Percentiles rank a stretch among this genome's conserved stretches.
Conservation (phyloP, 768 basidiomycete species). For the Hypholoma fasciculare region DNA sequence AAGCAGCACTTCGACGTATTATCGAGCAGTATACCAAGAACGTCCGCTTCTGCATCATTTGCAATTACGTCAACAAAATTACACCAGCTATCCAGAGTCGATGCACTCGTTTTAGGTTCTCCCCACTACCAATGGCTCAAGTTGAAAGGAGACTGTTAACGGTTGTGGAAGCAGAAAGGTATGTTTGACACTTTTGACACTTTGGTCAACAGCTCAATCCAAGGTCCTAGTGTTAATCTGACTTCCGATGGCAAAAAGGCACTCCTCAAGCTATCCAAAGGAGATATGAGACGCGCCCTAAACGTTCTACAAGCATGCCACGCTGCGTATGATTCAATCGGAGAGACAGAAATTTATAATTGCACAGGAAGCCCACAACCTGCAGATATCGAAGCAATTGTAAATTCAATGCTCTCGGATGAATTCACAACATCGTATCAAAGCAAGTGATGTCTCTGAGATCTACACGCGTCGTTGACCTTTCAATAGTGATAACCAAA, state of each 20-base stretch:
- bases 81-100: slow-evolving; percentile 97
- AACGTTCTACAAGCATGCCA: slow-evolving; percentile 98
- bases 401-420: slow-evolving; percentile 93
- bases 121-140: slow-evolving; percentile 82
- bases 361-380: slow-evolving; percentile 98
- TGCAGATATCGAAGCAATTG: slow-evolving; percentile 88
- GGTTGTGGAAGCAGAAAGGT: slow-evolving; percentile 88
- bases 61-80: slow-evolving; percentile 99
- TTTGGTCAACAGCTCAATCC: not conserved
- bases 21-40: slow-evolving; percentile 99
- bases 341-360: slow-evolving; percentile 91
- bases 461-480: slow-evolving; percentile 1
- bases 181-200: slow-evolving; percentile 19
- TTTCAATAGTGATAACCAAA: slow-evolving; percentile 69
- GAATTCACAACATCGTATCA: slow-evolving; percentile 92
- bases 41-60: slow-evolving; percentile 98
- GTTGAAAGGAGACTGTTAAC: slow-evolving; percentile 79
- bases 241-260: slow-evolving; percentile 87
- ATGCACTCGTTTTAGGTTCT: slow-evolving; percentile 97
- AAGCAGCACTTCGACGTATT: slow-evolving; percentile 93
- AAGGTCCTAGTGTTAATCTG: slow-evolving; percentile 68
- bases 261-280: slow-evolving; percentile 89
- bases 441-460: slow-evolving; percentile 42
- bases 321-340: slow-evolving; percentile 88
- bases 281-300: slow-evolving; percentile 96